Base-by-base conservation (phyloP, 495 filamentous ascomycete species). In the Penicillium nucicola region DNA sequence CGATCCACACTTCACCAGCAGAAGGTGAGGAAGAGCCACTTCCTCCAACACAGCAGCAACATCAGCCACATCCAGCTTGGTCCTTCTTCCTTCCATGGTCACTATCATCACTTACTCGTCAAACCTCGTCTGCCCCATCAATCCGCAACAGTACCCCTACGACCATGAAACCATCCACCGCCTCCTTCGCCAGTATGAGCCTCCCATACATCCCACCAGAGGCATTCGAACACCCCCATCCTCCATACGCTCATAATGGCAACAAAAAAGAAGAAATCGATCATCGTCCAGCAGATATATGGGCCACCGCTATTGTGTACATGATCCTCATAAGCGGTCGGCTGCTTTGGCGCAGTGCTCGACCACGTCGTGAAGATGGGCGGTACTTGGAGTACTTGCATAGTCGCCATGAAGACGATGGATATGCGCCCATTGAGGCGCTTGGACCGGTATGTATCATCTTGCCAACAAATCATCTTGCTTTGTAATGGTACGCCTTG, bases 221-320 rank as follows among this genome's bases (percentile, higher is more conserved):
- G 33, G 53, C 39, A 12, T 58, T 62, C 3, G 13, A 48, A 6
- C 17, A n/a, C 8, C 15, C 31, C 12, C 34, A 19, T 18, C 37
- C 30, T 5, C 36, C 42, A 0, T 36, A 45, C 60, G 89, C 95
- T 58, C 92, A 25, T 1, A 28, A 93, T 59, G 79, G 79, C 5
- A 83, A 90, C 53, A 83, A 79, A 50, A 83, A 79, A 50, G 88
- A 92, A 57, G 51, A 34, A 0, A 89, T 91, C 48, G 92, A 97
- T 66, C 89, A 89, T 13, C 79, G 92, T 34, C 89, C 92, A 4
- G 89, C 95, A 20, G 92, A 97, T 64, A 83, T 96, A 25, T 97
- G 92, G 92, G 92, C 92, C 18, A 88, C 87, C 45, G 92, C 91
- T 52, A 87, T 97, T 34, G 91, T 96, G 25, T 97, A 97, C 69